Conservation (phyloP, 2,329 filamentous ascomycete genomes). For the Calonectria fujianensis region DNA sequence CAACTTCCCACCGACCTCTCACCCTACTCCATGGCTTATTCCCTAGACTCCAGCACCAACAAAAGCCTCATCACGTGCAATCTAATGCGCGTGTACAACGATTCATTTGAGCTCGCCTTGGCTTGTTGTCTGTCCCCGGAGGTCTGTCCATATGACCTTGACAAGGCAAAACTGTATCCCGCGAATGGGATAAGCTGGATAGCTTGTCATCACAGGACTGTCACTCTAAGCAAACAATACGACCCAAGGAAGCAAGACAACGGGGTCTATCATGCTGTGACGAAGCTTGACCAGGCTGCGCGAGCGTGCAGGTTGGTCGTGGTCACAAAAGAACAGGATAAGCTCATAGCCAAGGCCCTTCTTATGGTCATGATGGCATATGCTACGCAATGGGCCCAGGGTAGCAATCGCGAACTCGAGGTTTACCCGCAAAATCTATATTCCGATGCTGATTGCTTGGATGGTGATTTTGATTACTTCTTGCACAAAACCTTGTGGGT, state of each 20-base stretch:
- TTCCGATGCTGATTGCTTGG: slow-evolving; percentile 48
- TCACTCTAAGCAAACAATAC: slow-evolving; percentile 50
- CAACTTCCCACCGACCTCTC: slow-evolving; percentile 50
- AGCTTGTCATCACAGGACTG: slow-evolving; percentile 52
- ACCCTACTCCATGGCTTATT: slow-evolving; percentile 52
- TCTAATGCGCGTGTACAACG: slow-evolving; percentile 67
- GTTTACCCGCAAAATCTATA: slow-evolving; percentile 45
- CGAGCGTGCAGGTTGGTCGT: slow-evolving; percentile 62
- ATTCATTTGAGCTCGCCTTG: slow-evolving; percentile 71
- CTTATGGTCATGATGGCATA: slow-evolving; percentile 71
- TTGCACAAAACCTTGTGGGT: slow-evolving; percentile 63
- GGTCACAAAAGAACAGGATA: slow-evolving; percentile 64
- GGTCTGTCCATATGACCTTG: slow-evolving; percentile 68
- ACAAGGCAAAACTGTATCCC: slow-evolving; percentile 40
- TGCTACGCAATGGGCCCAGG: slow-evolving; percentile 68
- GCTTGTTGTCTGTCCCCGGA: slow-evolving; percentile 73
- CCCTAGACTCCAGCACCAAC: slow-evolving; percentile 53
- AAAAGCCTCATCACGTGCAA: slow-evolving; percentile 54
- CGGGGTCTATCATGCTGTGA: slow-evolving; percentile 69
- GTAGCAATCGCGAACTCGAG: slow-evolving; percentile 52
- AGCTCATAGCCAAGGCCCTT: slow-evolving; percentile 65
- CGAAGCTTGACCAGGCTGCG: slow-evolving; percentile 67
- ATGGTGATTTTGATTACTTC: slow-evolving; percentile 62
- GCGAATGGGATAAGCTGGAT: slow-evolving; percentile 55
- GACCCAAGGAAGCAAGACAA: slow-evolving; percentile 60